These are phyloP conservation scores for Naganishia sp. DNA, from an alignment of 1,284 basidiomycete species.

Conservation along the genomic window DNA sequence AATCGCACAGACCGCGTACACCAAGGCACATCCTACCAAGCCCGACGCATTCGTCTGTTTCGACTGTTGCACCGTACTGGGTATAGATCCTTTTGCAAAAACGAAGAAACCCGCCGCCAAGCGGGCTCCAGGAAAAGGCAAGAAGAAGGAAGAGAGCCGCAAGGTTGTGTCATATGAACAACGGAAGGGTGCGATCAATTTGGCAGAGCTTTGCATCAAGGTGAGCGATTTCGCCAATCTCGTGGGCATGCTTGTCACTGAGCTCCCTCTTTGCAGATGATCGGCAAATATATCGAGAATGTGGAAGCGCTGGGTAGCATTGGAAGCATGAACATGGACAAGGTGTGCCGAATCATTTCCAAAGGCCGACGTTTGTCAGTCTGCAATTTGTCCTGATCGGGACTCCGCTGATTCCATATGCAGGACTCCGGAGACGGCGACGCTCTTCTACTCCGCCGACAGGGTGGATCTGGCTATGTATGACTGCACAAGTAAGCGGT, in stretches of 20 bases:
- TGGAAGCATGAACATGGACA: conserved; percentile 74
- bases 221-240: conserved; percentile 52
- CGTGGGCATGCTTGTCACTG: background rate
- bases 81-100: conserved; percentile 69
- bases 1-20: conserved; percentile 72
- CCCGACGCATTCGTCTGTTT: conserved; percentile 77
- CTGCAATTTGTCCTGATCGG: background rate
- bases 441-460: conserved; percentile 40
- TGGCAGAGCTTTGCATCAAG: conserved; percentile 77
- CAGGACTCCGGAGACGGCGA: conserved; percentile 58
- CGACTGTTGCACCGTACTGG: conserved; percentile 70
- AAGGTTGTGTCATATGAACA: conserved; percentile 69
- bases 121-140: conserved; percentile 59
- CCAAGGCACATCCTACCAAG: conserved; percentile 63
- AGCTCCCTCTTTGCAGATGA: conserved; percentile 59
- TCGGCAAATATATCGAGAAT: conserved; percentile 82
- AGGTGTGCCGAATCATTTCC: conserved; percentile 79
- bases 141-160: conserved; percentile 45
- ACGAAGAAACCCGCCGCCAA: conserved; percentile 68
- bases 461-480: conserved; percentile 75
- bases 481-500: conserved; percentile 79
- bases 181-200: conserved; percentile 63
- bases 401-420: background rate
- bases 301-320: conserved; percentile 88
- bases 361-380: conserved; percentile 80